These are phyloP conservation scores for Pinus tabuliformis DNA, from an alignment of 75 land plant genomes.

Conservation along the genomic window DNA sequence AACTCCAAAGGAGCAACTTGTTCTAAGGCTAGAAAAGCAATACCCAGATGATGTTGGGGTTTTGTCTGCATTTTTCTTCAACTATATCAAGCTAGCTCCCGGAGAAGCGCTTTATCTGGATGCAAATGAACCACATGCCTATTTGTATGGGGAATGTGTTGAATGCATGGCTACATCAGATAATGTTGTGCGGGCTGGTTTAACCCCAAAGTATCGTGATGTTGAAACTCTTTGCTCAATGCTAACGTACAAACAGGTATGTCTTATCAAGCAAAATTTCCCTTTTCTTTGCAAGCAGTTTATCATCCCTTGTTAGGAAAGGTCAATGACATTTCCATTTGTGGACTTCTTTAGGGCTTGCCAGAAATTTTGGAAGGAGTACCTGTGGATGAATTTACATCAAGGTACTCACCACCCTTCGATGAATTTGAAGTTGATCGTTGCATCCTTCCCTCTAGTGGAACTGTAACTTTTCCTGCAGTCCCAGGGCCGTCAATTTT, in stretches of 20 bases:
- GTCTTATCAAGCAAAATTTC: background rate
- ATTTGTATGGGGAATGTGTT: conserved; percentile 70
- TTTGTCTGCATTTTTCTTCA: conserved; percentile 71
- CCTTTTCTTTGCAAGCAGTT: background rate
- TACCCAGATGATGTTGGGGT: conserved; percentile 88
- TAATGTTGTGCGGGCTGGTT: conserved; percentile 95
- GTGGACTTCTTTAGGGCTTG: conserved; percentile 55
- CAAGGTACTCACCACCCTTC: conserved; percentile 76
- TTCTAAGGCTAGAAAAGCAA: conserved; percentile 70
- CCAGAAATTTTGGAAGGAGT: conserved; percentile 72
- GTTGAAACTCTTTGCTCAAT: conserved; percentile 84
- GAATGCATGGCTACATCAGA: conserved; percentile 99
- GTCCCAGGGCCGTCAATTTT: conserved; percentile 79
- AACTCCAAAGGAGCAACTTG: conserved; percentile 69
- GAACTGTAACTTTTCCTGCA: conserved; percentile 36
- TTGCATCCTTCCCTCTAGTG: conserved; percentile 49
- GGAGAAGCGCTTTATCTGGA: conserved; percentile 82
- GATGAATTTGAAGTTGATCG: conserved; percentile 96
- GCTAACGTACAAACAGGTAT: conserved; percentile 93
- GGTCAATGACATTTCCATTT: background rate
- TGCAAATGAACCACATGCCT: conserved; percentile 94
- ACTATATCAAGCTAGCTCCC: conserved; percentile 68
- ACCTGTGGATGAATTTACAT: conserved; percentile 38
- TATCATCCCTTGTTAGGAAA: background rate
- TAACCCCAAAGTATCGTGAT: conserved; percentile 88